Conservation (phyloP, 2,329 filamentous ascomycete genomes). For the Tolypocladium cylindrosporum region DNA sequence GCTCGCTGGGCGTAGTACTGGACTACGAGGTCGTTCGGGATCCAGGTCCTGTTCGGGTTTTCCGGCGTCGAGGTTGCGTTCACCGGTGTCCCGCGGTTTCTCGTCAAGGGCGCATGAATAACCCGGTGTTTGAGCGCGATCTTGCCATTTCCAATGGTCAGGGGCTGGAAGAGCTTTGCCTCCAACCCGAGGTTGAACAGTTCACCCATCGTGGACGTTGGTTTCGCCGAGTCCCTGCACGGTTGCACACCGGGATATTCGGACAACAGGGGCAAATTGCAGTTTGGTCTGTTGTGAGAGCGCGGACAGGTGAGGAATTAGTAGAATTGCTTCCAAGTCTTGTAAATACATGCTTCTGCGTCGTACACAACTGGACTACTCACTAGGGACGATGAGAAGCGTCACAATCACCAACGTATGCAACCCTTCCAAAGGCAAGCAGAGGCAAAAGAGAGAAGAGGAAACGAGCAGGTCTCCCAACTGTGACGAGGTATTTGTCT, state of each 20-base stretch:
- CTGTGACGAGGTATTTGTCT: neutral
- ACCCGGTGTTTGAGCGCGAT: constrained; percentile 40
- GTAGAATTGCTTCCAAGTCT: neutral
- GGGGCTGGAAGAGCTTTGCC: constrained; percentile 20
- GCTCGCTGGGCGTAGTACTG: constrained; percentile 33
- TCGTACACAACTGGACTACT: neutral
- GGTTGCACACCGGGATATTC: neutral
- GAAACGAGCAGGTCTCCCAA: neutral
- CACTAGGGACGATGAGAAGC: neutral
- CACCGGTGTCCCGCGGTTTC: constrained; percentile 38
- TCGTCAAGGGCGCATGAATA: constrained; percentile 43
- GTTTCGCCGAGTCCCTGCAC: neutral
- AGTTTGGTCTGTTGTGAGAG: neutral
- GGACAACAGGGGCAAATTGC: neutral
- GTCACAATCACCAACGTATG: neutral
- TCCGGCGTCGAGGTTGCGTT: constrained; percentile 30
- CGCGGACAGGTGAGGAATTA: neutral
- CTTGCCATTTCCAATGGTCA: constrained; percentile 28
- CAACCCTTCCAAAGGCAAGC: neutral
- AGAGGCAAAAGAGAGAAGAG: neutral
- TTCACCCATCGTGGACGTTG: neutral
- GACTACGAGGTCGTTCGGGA: constrained; percentile 30
- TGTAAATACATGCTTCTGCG: neutral
- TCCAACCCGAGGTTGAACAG: neutral
- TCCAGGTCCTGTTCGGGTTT: constrained; percentile 37